These are phyloP conservation scores for Ceriops decandra DNA, from an alignment of 345 rosid genomes.

Conservation along the genomic window DNA sequence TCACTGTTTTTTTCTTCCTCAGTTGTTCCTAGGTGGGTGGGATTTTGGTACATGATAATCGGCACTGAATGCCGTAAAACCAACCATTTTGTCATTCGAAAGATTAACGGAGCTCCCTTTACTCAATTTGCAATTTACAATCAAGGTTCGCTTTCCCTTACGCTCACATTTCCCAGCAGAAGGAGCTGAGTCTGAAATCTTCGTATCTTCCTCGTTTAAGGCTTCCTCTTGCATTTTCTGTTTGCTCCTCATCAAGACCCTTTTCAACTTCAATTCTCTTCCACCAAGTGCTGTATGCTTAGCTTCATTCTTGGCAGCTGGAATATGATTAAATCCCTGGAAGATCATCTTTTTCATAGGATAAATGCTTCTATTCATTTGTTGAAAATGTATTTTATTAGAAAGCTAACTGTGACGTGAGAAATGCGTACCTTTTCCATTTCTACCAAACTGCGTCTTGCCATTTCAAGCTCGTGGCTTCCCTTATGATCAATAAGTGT, in stretches of 20 bases:
- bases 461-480: neutral
- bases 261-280: constrained; percentile 23
- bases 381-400: too few species aligned
- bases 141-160: constrained; percentile 6
- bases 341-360: neutral
- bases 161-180: constrained; percentile 21
- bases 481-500: neutral
- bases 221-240: constrained; percentile 13
- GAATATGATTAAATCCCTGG: constrained; percentile 14
- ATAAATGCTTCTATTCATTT: neutral
- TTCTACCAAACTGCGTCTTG: neutral
- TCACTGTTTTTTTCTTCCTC: constrained; percentile 18
- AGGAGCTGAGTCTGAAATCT: constrained; percentile 30
- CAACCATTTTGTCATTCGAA: constrained; percentile 21
- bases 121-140: neutral
- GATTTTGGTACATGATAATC: constrained; percentile 49
- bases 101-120: neutral
- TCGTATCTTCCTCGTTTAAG: constrained; percentile 2
- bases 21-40: constrained; percentile 56
- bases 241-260: constrained; percentile 6
- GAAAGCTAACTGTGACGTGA: neutral
- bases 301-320: constrained; percentile 5
- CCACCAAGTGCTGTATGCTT: constrained; percentile 16
- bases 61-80: constrained; percentile 47
- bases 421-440: constrained; percentile 10